Conservation (phyloP, 805 yeast species). For the Kurtzmaniella cleridarum region DNA sequence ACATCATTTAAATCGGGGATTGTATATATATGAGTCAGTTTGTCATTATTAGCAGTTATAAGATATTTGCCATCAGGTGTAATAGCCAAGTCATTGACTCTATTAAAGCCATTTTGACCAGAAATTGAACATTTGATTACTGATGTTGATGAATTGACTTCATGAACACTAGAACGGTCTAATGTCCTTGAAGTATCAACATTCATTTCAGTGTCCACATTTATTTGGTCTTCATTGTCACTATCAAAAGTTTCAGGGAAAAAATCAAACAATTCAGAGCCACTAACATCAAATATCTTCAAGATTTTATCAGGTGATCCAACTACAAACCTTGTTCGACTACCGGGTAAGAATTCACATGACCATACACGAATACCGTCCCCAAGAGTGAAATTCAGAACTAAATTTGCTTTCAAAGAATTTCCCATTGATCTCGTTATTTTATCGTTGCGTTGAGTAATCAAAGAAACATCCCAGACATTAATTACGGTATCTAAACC, state of each 20-base stretch:
- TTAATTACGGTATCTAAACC: conserved; percentile 66
- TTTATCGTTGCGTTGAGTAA: conserved; percentile 16
- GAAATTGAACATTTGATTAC: neutral
- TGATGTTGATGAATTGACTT: neutral
- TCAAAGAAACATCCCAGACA: conserved; percentile 56
- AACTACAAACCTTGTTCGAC: conserved; percentile 48
- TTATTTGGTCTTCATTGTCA: conserved; percentile 10
- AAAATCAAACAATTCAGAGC: conserved; percentile 38
- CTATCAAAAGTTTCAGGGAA: conserved; percentile 17
- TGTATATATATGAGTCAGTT: conserved; percentile 56
- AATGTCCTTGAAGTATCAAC: conserved; percentile 5
- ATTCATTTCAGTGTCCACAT: conserved; percentile 6
- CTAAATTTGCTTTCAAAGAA: conserved; percentile 12
- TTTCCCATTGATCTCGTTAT: conserved; percentile 22
- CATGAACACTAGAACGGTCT: neutral
- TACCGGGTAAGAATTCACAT: conserved; percentile 63
- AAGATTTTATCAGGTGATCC: conserved; percentile 72
- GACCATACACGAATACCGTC: conserved; percentile 36
- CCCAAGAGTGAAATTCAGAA: conserved; percentile 35
- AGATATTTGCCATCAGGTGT: conserved; percentile 58
- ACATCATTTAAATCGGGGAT: conserved; percentile 32
- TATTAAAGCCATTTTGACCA: conserved; percentile 25
- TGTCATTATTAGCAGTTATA: conserved; percentile 60
- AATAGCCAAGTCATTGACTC: conserved; percentile 67
- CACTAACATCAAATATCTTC: conserved; percentile 34